phyloP scores from a whole-genome alignment of 495 filamentous ascomycete genomes.

The Aspergillus indologenus region DNA sequence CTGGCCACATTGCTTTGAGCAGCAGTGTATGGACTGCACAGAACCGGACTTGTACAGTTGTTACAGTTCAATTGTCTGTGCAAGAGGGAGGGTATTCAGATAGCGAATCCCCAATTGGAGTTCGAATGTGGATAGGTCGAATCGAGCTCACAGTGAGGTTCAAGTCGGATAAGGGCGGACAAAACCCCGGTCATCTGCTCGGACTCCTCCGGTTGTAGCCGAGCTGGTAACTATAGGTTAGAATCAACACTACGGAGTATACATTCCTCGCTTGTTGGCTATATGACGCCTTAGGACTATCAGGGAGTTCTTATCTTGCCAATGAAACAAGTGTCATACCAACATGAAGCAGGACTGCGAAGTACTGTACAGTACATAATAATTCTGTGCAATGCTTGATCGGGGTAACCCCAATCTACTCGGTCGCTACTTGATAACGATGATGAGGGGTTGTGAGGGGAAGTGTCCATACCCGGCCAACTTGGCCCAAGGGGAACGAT shows the following conservation, averaged over 20 bases:
- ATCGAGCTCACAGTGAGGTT: neutral
- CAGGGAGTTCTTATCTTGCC: neutral
- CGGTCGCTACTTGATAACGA: neutral
- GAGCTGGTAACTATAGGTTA: too few relatives aligned
- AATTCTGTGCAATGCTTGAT: too few relatives aligned
- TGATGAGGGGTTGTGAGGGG: conserved; percentile 3
- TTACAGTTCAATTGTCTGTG: too few relatives aligned
- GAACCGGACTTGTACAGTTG: too few relatives aligned
- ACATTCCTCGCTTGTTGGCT: neutral
- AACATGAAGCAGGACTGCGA: neutral
- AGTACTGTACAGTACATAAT: too few relatives aligned
- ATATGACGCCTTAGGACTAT: neutral
- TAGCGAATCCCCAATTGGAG: neutral
- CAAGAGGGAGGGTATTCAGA: neutral
- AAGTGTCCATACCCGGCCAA: neutral
- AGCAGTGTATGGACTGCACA: neutral
- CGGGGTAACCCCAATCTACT: neutral
- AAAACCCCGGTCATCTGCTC: neutral
- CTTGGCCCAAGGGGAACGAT: too few relatives aligned
- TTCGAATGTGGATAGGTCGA: neutral
- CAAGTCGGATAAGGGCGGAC: neutral
- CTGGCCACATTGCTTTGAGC: neutral
- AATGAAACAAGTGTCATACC: neutral
- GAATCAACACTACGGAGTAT: neutral
- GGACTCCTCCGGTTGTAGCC: neutral